phyloP scores from a whole-genome alignment of 2,329 filamentous ascomycete species.

The Neoscytalidium dimidiatum region DNA sequence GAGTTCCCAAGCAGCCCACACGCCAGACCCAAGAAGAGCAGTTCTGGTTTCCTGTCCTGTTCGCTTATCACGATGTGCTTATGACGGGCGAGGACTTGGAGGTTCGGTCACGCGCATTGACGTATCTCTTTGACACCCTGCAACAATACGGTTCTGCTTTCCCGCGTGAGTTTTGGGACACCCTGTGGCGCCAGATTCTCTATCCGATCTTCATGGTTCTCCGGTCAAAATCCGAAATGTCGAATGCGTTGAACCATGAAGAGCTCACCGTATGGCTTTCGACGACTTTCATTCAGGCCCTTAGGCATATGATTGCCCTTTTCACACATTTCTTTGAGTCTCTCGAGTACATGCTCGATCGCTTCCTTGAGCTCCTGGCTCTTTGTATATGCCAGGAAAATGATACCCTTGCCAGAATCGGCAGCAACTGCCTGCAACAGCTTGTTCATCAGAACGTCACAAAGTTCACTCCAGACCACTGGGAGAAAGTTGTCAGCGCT shows the following conservation, averaged over 20 bases:
- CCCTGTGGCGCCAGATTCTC: slow-evolving; percentile 92
- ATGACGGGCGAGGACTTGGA: slow-evolving; percentile 99
- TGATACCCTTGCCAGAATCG: slow-evolving; percentile 95
- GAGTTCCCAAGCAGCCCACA: slow-evolving; percentile 63
- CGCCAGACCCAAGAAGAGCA: slow-evolving; percentile 93
- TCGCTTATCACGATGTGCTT: slow-evolving; percentile 96
- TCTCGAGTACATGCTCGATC: slow-evolving; percentile 94
- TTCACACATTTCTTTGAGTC: slow-evolving; percentile 99
- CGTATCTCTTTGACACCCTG: slow-evolving; percentile 94
- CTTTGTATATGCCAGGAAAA: slow-evolving; percentile 99
- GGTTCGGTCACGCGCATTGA: slow-evolving; percentile 82
- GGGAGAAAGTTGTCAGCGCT: slow-evolving; percentile 90
- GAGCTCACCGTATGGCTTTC: slow-evolving; percentile 98
- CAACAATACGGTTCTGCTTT: slow-evolving; percentile 90
- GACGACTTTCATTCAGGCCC: slow-evolving; percentile 97
- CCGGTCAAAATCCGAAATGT: slow-evolving; percentile 94
- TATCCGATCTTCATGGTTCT: slow-evolving; percentile 99
- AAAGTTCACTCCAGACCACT: slow-evolving; percentile 86
- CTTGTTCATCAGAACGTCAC: slow-evolving; percentile 94
- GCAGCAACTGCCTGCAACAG: slow-evolving; percentile 96
- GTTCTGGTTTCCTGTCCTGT: slow-evolving; percentile 97
- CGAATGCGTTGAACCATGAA: slow-evolving; percentile 91
- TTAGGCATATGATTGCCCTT: slow-evolving; percentile 97
- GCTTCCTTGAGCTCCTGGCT: slow-evolving; percentile 91
- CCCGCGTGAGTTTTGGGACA: slow-evolving; percentile 95